phyloP scores from a whole-genome alignment of 192 early-diverging fungal genomes.

The Chytriomyces hyalinus region DNA sequence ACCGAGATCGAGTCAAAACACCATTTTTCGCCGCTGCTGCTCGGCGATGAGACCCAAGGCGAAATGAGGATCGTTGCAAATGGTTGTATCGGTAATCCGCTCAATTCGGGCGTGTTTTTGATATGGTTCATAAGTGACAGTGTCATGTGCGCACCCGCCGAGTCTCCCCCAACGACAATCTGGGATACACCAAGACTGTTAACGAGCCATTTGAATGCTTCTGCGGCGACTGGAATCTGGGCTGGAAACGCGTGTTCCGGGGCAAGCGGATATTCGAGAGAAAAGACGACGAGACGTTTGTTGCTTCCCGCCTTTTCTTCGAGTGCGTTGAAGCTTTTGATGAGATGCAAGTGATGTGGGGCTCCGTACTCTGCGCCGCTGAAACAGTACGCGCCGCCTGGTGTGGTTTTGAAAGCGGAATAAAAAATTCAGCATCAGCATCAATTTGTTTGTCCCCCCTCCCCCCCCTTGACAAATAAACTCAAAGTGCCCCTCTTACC shows the following conservation, averaged over 20 bases:
- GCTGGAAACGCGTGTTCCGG: conserved; percentile 30
- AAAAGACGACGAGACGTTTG: conserved; percentile 36
- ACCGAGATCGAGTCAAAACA: no score
- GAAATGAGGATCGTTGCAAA: conserved; percentile 26
- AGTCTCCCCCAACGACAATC: conserved; percentile 45
- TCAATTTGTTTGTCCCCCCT: not conserved
- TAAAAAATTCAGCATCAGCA: not conserved
- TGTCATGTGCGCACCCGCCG: conserved; percentile 38
- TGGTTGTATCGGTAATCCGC: conserved; percentile 2
- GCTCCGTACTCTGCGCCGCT: not conserved
- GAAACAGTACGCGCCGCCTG: conserved; percentile 17
- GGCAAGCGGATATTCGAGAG: conserved; percentile 38
- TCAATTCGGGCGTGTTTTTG: not conserved
- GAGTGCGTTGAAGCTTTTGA: conserved; percentile 5
- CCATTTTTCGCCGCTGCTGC: no score
- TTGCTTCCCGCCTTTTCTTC: not conserved
- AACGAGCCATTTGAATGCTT: conserved; percentile 27
- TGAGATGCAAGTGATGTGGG: not conserved
- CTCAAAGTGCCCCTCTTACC: not conserved
- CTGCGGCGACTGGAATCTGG: conserved; percentile 17
- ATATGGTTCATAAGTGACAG: conserved; percentile 34
- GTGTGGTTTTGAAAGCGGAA: not conserved
- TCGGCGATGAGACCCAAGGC: conserved; percentile 28
- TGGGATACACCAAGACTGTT: conserved; percentile 10
- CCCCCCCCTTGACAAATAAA: no score